Base-by-base conservation (phyloP, 2,329 filamentous ascomycete species). In the Colletotrichum trifolii region DNA sequence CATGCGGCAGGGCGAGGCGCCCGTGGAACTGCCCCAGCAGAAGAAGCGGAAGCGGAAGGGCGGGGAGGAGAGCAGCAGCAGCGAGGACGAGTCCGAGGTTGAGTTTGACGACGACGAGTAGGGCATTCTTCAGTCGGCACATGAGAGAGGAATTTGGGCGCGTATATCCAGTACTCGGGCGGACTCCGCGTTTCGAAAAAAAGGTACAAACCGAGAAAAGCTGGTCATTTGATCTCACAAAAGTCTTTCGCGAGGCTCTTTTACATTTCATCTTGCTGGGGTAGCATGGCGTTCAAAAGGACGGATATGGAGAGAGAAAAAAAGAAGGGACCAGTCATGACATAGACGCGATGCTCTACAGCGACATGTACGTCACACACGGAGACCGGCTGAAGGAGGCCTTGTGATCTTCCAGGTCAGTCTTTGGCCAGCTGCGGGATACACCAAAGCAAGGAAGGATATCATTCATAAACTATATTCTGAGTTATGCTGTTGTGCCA, bases 1-100 rank as follows among this genome's bases (percentile, higher is more conserved):
- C 72, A 82, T 87, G 63, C 81, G 83, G 67, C 89, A 86, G 74
- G 87, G 82, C 2, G 87, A 87, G 48, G 78, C 78, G 11, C 60
- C 60, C 2, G 69, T 56, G 35, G 67, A 64, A 43, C 70, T 69
- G 25, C 69, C 69, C 12, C 68, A 60, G 47, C 70, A 67, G 67
- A 75, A 72, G 72, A 75, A 72, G 72, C 74, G 71, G 71, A 71
- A 68, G 64, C 71, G 74, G 71, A 60, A 72, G 48, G 73, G 66
- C n/a, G 74, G 73, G 43, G 75, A 76, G 53, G 76, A 70, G 15
- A 70, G 70, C 25, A 66, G 69, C 35, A 70, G 69, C 39, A 71
- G 71, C 25, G 68, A 68, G 35, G 69, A 71, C 69, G 62, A 65
- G 42, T 62, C 62, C 3, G 62, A 65, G 8, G n/a, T 53, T 5